A percentile compares a stretch with the other conserved stretches of the same genome.
These are phyloP conservation scores for Stylonectria norvegica DNA, from an alignment of 2,329 filamentous ascomycete species.

Conservation along the genomic window DNA sequence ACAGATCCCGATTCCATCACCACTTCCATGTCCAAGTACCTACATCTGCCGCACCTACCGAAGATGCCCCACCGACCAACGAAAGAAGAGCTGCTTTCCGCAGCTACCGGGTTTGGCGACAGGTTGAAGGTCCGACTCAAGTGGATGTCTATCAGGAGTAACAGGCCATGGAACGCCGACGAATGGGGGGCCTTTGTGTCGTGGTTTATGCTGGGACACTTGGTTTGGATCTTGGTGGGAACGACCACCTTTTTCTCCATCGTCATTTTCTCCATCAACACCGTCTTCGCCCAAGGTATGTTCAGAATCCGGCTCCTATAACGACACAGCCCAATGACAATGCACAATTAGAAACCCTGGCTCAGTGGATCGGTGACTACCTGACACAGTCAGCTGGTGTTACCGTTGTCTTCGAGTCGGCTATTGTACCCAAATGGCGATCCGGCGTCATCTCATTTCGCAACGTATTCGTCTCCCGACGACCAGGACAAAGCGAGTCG, in stretches of 20 bases:
- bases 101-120: slow-evolving; percentile 90
- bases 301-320: too few species aligned
- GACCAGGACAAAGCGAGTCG: slow-evolving; percentile 76
- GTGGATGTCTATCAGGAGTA: slow-evolving; percentile 94
- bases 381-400: slow-evolving; percentile 89
- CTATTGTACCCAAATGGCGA: slow-evolving; percentile 93
- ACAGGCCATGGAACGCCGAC: slow-evolving; percentile 89
- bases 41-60: slow-evolving; percentile 54
- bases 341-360: slow-evolving; percentile 74
- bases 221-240: slow-evolving; percentile 93
- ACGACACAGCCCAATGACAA: too few species aligned
- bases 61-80: slow-evolving; percentile 84
- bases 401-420: slow-evolving; percentile 94
- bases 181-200: slow-evolving; percentile 94
- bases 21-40: slow-evolving; percentile 55
- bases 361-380: slow-evolving; percentile 91
- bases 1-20: slow-evolving; percentile 38
- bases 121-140: slow-evolving; percentile 90
- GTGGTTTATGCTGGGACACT: slow-evolving; percentile 89
- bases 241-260: slow-evolving; percentile 97
- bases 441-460: slow-evolving; percentile 94
- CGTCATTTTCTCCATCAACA: slow-evolving; percentile 87
- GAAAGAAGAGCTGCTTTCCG: slow-evolving; percentile 88
- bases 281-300: slow-evolving; percentile 87
- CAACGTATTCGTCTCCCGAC: slow-evolving; percentile 91